Percentiles rank a stretch among this genome's conserved stretches.
phyloP scores from a whole-genome alignment of 2,329 filamentous ascomycete genomes.

The Nothophaeocryptopus gaeumannii region DNA sequence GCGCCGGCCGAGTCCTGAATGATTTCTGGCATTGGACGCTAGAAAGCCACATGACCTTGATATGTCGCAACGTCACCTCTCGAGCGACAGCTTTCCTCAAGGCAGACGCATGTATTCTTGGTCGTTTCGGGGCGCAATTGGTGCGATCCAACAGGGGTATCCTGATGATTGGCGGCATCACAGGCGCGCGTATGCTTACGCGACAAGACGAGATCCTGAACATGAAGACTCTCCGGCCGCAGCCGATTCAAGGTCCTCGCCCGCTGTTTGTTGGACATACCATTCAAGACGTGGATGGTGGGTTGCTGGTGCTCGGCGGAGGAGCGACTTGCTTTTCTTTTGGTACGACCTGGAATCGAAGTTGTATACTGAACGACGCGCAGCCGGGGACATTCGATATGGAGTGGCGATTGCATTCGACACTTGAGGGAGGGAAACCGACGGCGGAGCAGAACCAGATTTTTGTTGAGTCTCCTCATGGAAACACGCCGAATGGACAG shows the following conservation, averaged over 20 bases:
- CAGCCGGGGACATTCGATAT: slow-evolving; percentile 24
- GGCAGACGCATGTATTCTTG: slow-evolving; percentile 31
- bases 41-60: slow-evolving; percentile 40
- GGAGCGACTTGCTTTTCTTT: slow-evolving; percentile 89
- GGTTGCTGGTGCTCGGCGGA: slow-evolving; percentile 68
- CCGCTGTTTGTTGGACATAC: slow-evolving; percentile 73
- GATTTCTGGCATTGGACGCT: slow-evolving; percentile 64
- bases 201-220: slow-evolving; percentile 55
- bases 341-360: slow-evolving; percentile 77
- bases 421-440: slow-evolving; percentile 22
- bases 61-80: slow-evolving; percentile 26
- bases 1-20: slow-evolving; percentile 60
- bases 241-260: slow-evolving; percentile 41
- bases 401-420: slow-evolving; percentile 30
- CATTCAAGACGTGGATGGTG: slow-evolving; percentile 46
- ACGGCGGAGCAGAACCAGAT: slow-evolving; percentile 16
- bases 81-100: slow-evolving; percentile 28
- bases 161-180: slow-evolving; percentile 54
- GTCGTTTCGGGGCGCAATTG: slow-evolving; percentile 53
- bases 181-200: slow-evolving; percentile 43
- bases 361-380: slow-evolving; percentile 39
- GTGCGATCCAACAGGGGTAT: slow-evolving; percentile 46
- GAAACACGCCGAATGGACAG: background rate
- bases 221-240: slow-evolving; percentile 31
- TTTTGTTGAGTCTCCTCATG: slow-evolving; percentile 11